Base-by-base conservation (phyloP, 768 basidiomycete genomes). In the Pleurotus citrinopileatus region DNA sequence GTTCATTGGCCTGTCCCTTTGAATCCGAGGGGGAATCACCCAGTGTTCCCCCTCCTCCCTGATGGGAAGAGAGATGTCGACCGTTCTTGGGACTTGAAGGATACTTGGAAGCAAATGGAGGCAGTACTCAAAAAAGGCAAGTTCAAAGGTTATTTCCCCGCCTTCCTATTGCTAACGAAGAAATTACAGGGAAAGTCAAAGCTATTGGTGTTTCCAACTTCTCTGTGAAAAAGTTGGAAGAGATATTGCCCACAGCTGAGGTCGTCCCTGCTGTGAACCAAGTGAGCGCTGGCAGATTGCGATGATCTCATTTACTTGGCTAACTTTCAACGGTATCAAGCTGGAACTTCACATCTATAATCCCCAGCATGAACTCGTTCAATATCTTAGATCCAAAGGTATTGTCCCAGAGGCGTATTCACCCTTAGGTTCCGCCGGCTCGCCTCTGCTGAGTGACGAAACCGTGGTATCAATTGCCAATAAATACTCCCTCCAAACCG, bases 51-150 rank as follows among this genome's bases (percentile, higher is more conserved):
- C 7, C 75, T 71, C 10, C 81, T 79, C 29, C 78, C 83, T 0
- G 74, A 85, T 63, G 82, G 89, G 54, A 77, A 73, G 59, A 78
- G 89, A 32, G 89, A 91, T 63, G 72, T 89, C 43, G 81, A 85
- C 59, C 76, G 78, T 60, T 73, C 79, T 36, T 88, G 88, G 81
- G 74, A 82, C 23, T 64, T 91, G 61, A 72, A 67, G 48, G 79
- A 91, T 47, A 93, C 93, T 12, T 94, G 92, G 91, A 83, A 80
- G 61, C 83, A 87, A 66, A 87, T 94, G 86, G 92, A 94, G 66
- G 82, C 72, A 8, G 58, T 92, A 26, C 67, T 82, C 55, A 81
- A 80, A 66, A 85, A 81, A 61, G 89, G 87, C 73, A 52, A 57
- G 63, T 56, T 53, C 42, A 42, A 42, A 43, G 40, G 34, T 12